Conservation (phyloP, 2,329 filamentous ascomycete genomes). For the Xylariaceae sp. region DNA sequence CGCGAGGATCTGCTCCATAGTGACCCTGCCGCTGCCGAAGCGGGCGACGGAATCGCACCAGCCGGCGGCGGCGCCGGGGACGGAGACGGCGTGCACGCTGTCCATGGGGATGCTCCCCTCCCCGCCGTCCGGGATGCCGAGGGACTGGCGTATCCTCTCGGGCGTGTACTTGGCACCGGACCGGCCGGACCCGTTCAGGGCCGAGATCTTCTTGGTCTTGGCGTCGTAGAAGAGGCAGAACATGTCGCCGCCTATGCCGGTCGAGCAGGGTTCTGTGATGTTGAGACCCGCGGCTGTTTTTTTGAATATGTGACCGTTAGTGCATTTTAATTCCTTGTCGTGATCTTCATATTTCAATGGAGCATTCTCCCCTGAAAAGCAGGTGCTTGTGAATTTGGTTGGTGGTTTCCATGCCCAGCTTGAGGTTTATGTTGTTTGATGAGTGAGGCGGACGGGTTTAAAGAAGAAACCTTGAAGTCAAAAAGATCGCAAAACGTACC, state of each 20-base stretch:
- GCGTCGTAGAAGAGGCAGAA: slow-evolving; percentile 93
- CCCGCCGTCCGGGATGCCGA: slow-evolving; percentile 55
- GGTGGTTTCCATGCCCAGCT: too few relatives aligned
- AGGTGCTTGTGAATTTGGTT: too few relatives aligned
- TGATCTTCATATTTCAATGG: too few relatives aligned
- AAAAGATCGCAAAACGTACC: slow-evolving; percentile 57
- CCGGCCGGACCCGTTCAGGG: slow-evolving; percentile 90
- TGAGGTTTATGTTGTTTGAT: too few relatives aligned
- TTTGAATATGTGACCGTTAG: too few relatives aligned
- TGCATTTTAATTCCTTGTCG: background rate
- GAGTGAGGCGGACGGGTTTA: too few relatives aligned
- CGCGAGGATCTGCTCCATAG: slow-evolving; percentile 67
- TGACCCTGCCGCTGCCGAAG: slow-evolving; percentile 83
- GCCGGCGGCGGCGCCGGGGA: slow-evolving; percentile 85
- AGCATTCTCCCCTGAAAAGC: background rate
- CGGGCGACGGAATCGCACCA: slow-evolving; percentile 86
- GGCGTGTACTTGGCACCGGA: slow-evolving; percentile 64
- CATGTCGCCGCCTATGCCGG: slow-evolving; percentile 95
- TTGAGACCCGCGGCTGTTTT: slow-evolving; percentile 76
- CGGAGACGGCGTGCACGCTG: slow-evolving; percentile 76
- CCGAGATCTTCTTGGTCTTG: slow-evolving; percentile 71
- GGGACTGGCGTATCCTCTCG: slow-evolving; percentile 61
- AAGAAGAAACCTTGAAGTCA: too few relatives aligned
- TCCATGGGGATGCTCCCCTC: slow-evolving; percentile 62
- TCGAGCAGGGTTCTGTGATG: slow-evolving; percentile 86